phyloP scores from a whole-genome alignment of 805 yeast species.

The Grigorovia yakushimaensis region DNA sequence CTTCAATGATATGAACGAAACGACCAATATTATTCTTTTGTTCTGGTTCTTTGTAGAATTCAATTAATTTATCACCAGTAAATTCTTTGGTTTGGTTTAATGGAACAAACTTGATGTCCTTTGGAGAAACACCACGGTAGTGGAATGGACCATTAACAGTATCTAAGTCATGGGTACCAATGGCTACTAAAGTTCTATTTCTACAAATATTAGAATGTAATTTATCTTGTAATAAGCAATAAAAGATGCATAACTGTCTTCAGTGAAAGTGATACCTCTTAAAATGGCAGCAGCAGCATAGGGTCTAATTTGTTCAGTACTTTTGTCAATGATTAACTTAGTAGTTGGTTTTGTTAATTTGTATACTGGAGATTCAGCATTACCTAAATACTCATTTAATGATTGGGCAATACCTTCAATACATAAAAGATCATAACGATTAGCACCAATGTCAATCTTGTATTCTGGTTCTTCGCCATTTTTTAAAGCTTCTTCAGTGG shows the following conservation, averaged over 20 bases:
- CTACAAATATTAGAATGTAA: constrained; percentile 92
- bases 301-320: constrained; percentile 72
- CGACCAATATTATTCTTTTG: constrained; percentile 84
- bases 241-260: constrained; percentile 85
- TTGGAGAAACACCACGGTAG: constrained; percentile 76
- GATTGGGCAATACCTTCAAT: constrained; percentile 97
- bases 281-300: constrained; percentile 93
- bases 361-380: constrained; percentile 54
- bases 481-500: constrained; percentile 50
- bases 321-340: constrained; percentile 61
- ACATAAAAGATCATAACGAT: constrained; percentile 96
- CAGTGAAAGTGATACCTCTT: constrained; percentile 72
- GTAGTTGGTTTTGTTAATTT: constrained; percentile 54
- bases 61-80: constrained; percentile 73
- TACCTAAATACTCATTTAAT: constrained; percentile 80
- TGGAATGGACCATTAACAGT: constrained; percentile 73
- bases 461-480: constrained; percentile 69
- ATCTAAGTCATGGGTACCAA: constrained; percentile 95
- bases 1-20: constrained; percentile 77
- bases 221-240: constrained; percentile 93
- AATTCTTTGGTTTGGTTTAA: constrained; percentile 60
- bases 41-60: constrained; percentile 58
- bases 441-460: constrained; percentile 95
- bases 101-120: constrained; percentile 65
- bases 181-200: constrained; percentile 93